Evolutionary conservation across 495 filamentous ascomycete species (phyloP), one percentile per base, ranked within the genome.

Genomic region (Lophiostoma macrostomum): DNA sequence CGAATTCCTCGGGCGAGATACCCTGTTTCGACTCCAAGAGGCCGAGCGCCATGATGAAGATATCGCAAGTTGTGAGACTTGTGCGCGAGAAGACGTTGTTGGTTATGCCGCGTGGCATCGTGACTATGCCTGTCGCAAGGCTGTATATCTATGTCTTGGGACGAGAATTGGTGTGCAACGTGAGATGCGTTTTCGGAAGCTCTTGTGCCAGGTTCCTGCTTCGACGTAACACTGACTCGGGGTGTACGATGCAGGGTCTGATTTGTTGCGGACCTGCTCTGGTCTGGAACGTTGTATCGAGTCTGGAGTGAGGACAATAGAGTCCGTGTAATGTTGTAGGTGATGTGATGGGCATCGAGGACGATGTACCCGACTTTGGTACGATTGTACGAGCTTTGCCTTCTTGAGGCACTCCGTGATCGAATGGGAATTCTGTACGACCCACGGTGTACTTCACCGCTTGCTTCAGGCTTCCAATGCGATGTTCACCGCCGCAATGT

Each of bases 1-100:
- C 51, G 10, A 56, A 29, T 24, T 61, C 45, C 52, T 61, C 58
- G 2, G 58, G 58, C 31, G 46, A 46, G 22, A 56, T 51, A 38
- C 32, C 35, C 16, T n/a, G 20, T 11, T 24, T 24, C 8, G 43
- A 20, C 0, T 53, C 49, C 11, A 56, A 32, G n/a, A 37, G 48
- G 29, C 51, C 40, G 39, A 54, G 36, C 16, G 58, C 58, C 1
- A 61, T 16, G 31, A 61, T 48, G 45, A 61, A 52, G 16, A 61
- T 40, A 36, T 61, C 58, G 20, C 50, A 54, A 22, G 58, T 61
- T 5, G 32, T 37, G 19, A 61, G 37, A 24, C 39, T 40, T 4
- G 58, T 61, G 40, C 58, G 58, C 20, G 45, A 46, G 34, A 56
- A 56, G 39, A 35, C 47, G 32, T 45, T 37, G 25, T 16, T 51